Conservation (phyloP, 2,329 filamentous ascomycete genomes). For the Exophiala lecanii-corni region DNA sequence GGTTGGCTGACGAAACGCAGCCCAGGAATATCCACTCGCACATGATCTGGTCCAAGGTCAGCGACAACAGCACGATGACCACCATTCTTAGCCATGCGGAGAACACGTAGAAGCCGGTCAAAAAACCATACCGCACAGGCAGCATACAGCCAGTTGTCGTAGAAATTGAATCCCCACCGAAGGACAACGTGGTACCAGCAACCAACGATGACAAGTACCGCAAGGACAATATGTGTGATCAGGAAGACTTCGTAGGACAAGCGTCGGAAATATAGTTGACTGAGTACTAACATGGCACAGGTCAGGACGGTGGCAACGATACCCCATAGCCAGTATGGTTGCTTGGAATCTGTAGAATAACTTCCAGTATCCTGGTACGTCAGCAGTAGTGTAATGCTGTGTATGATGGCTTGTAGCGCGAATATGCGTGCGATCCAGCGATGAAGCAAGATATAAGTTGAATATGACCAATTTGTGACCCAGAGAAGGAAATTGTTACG, state of each 20-base stretch:
- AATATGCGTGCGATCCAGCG: slow-evolving; percentile 31
- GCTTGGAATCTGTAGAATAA: slow-evolving; percentile 21
- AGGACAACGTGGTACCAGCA: slow-evolving; percentile 35
- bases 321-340: slow-evolving; percentile 36
- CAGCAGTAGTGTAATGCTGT: slow-evolving; percentile 25
- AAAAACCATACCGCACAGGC: slow-evolving; percentile 42
- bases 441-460: slow-evolving; percentile 36
- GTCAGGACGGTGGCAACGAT: slow-evolving; percentile 31
- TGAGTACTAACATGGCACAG: slow-evolving; percentile 28
- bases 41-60: slow-evolving; percentile 31
- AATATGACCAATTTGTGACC: slow-evolving; percentile 36
- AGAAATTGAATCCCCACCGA: slow-evolving; percentile 40
- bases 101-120: slow-evolving; percentile 41
- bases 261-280: slow-evolving; percentile 28
- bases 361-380: slow-evolving; percentile 24
- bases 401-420: slow-evolving; percentile 28
- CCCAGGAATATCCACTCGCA: slow-evolving; percentile 42
- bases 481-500: slow-evolving; percentile 38
- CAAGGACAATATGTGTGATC: slow-evolving; percentile 30
- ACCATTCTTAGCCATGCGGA: slow-evolving; percentile 38
- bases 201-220: slow-evolving; percentile 30
- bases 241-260: slow-evolving; percentile 34
- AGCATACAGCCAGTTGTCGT: slow-evolving; percentile 45
- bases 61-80: slow-evolving; percentile 36
- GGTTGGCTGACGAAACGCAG: slow-evolving; percentile 33